Evolutionary conservation across 1,139 yeast genomes (phyloP), one percentile per base, ranked within the genome.

Genomic region (Nematodospora anomalae): DNA sequence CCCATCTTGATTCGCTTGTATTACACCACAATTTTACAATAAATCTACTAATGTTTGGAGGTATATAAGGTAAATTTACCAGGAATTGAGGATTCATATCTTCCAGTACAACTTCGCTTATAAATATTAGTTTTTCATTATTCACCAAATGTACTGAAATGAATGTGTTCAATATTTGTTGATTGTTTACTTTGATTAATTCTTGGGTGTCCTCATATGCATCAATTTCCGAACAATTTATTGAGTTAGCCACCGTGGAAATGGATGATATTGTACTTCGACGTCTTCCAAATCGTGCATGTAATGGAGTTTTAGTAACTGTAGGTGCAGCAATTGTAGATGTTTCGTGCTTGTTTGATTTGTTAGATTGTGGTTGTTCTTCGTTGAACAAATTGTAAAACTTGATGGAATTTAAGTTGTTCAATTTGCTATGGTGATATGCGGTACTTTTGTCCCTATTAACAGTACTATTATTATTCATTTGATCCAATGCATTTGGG

Each of bases 31-130:
- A 42, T 39, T 62, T 59, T 6, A 64, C 28, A 4, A 48, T 33
- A 12, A 61, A 35, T 16, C 38, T 45, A 27, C 42, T 41, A 7
- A 43, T 30, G 28, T 45, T 38, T 14, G 49, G 46, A 3, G 46
- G 49, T 3, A 38, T 33, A 13, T 42, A 32, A 0, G 73, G 73
- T 13, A 69, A 38, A 5, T 52, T 42, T 3, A 67, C 41, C 4
- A 45, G 49, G 41, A 67, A 70, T 28, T 55, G 51, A 3, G 73
- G 73, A 34, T 55, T 53, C 49, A 55, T 44, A 33, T 52, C 56
- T 5, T 43, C 37, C 4, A 32, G 33, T 0, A 53, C 45, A 6
- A 64, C 52, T 38, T 67, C 74, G 44, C 74, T 67, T n/a, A 70
- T 51, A 42, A 67, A 66, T 3, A 67, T 33, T 26, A 64, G 41